Base-by-base conservation (phyloP, 371 early-diverging fungal genomes). In the Mortierella sp. region DNA sequence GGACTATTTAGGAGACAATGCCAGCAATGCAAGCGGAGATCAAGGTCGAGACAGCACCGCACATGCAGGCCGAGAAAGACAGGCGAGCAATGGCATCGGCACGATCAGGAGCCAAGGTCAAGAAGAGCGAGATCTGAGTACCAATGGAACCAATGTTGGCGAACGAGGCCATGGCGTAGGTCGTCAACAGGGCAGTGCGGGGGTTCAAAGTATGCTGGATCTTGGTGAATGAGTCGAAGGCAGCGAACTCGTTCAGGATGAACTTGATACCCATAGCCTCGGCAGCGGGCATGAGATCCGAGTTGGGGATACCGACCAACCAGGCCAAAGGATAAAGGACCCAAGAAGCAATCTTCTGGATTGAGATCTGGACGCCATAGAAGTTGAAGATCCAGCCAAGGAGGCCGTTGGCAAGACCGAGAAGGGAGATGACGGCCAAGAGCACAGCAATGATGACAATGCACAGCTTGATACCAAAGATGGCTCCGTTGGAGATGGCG, bases 181-280 rank as follows among this genome's bases (percentile, higher is more conserved):
- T 89, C 1, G 87, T 82, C 52, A 93, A 81, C 27, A 88, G 32
- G 6, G 67, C 50, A 0, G 88, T 82, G 23, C 91, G 87, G 2
- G 63, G 42, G 24, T 82, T 62, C 34, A 90, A 59, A 0, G 58
- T 37, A 28, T 56, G 73, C 32, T 60, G 58, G 50, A 63, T 64
- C 24, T 72, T 67, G 0, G 83, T 70, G 66, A 92, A 80, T 43
- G 68, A 58, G 11, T 71, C 47, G 78, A 92, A 97, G 17, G 97
- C 97, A 19, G 91, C 92, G 75, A 97, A 95, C 84, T 97, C 97
- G 83, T 95, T 97, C 56, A 91, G 85, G 79, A 95, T 86, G 61
- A 94, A 86, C 83, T 97, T 97, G 64, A 88, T 90, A 19, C 93
- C 95, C 81, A 97, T 82, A 28, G 95, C 80, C 57, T 89, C 86